These are phyloP conservation scores for Leishmania guyanensis DNA, from an alignment of 208 protist genomes.

Conservation along the genomic window DNA sequence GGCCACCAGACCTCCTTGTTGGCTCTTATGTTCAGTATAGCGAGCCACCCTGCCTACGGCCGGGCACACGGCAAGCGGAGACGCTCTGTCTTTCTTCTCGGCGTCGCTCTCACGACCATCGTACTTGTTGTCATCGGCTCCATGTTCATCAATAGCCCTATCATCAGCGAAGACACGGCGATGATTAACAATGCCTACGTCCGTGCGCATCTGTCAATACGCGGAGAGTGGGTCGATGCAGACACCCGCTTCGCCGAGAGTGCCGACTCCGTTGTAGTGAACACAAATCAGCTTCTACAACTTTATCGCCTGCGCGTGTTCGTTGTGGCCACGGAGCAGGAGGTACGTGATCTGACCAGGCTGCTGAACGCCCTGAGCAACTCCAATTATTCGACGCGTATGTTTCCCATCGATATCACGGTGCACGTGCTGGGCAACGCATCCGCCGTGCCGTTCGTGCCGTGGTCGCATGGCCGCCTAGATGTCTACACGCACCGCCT, in stretches of 20 bases:
- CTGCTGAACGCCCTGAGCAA: conserved; percentile 31
- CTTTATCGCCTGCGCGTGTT: conserved; percentile 40
- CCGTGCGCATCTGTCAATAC: not conserved
- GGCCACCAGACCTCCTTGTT: not conserved
- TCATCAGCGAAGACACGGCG: conserved; percentile 37
- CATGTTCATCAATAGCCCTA: conserved; percentile 30
- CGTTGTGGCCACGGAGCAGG: conserved; percentile 11
- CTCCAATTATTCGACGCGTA: conserved; percentile 33
- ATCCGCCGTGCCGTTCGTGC: conserved; percentile 19
- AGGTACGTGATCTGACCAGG: conserved; percentile 1
- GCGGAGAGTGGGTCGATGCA: conserved; percentile 34
- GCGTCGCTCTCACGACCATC: conserved; percentile 9
- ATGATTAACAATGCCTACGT: conserved; percentile 13
- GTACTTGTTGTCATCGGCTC: conserved; percentile 13
- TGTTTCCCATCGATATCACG: conserved; percentile 44
- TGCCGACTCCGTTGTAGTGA: not conserved
- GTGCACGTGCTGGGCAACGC: conserved; percentile 32
- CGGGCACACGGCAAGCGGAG: not conserved
- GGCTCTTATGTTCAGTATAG: not conserved
- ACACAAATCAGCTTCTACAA: conserved; percentile 8
- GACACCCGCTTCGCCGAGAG: conserved; percentile 8
- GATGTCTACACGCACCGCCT: conserved; percentile 35
- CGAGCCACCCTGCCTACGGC: not conserved
- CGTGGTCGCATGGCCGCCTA: conserved; percentile 50
- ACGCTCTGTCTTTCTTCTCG: conserved; percentile 5